phyloP scores from a whole-genome alignment of 768 basidiomycete genomes.

The Daedaleopsis sinensis region DNA sequence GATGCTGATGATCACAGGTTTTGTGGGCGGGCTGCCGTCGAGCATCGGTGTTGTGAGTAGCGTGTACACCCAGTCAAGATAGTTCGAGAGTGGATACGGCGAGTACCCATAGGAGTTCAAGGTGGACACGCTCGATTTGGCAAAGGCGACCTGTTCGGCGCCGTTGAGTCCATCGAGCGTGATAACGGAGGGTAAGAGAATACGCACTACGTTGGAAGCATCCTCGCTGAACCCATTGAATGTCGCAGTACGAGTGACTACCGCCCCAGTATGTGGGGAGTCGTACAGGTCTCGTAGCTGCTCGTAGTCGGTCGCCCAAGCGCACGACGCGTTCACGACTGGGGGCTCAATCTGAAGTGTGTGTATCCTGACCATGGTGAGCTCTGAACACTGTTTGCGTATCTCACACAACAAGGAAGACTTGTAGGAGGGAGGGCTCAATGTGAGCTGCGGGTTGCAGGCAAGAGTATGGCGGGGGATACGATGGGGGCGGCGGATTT shows the following conservation, averaged over 20 bases:
- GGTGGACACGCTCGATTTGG: conserved; percentile 54
- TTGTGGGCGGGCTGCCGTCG: conserved; percentile 32
- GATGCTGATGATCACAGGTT: conserved; percentile 82
- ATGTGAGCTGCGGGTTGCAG: background rate
- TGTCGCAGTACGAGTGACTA: conserved; percentile 81
- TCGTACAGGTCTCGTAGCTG: conserved; percentile 71
- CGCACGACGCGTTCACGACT: conserved; percentile 77
- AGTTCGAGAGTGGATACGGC: conserved; percentile 68
- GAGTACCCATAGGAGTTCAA: conserved; percentile 90
- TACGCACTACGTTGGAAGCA: conserved; percentile 58
- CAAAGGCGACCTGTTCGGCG: conserved; percentile 59
- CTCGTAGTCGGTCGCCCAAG: conserved; percentile 73
- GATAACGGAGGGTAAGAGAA: background rate
- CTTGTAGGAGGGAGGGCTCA: background rate
- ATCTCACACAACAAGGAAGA: background rate
- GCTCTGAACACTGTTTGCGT: background rate
- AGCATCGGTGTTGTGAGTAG: conserved; percentile 45
- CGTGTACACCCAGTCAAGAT: conserved; percentile 63
- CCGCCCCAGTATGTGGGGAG: conserved; percentile 71
- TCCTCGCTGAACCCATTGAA: conserved; percentile 72
- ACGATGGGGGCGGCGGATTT: background rate
- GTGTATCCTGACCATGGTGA: conserved; percentile 59
- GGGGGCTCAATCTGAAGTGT: conserved; percentile 61
- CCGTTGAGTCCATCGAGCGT: conserved; percentile 1
- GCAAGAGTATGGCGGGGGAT: background rate